phyloP scores from a whole-genome alignment of 305 asterid species.

The Rubia tinctorum region DNA sequence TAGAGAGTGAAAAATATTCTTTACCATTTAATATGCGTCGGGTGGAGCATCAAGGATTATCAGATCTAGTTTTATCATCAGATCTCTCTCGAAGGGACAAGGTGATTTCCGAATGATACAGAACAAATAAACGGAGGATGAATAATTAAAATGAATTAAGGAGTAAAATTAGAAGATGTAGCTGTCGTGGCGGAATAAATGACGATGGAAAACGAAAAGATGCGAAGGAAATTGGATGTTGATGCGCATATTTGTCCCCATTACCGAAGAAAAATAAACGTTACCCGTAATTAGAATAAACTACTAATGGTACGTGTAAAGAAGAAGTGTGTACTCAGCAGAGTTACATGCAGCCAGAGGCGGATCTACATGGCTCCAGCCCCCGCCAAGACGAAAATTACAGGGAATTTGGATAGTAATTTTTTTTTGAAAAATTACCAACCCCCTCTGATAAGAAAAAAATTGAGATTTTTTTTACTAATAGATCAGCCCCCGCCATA shows the following conservation, averaged over 20 bases:
- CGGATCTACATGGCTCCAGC: too few species aligned
- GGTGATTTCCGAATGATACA: background rate
- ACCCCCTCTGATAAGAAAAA: too few species aligned
- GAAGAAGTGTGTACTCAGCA: background rate
- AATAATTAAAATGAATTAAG: too few species aligned
- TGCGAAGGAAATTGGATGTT: background rate
- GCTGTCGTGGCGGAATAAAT: background rate
- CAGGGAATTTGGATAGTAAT: too few species aligned
- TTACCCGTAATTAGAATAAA: slow-evolving; percentile 1
- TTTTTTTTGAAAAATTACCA: too few species aligned
- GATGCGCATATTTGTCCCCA: background rate
- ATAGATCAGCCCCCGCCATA: too few species aligned
- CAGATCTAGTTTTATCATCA: background rate
- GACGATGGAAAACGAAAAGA: background rate
- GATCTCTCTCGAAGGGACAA: background rate
- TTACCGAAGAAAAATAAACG: background rate
- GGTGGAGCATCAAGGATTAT: background rate
- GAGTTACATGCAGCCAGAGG: background rate
- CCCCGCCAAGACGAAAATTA: too few species aligned
- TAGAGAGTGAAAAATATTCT: too few species aligned
- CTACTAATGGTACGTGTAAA: slow-evolving; percentile 10
- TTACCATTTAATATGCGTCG: too few species aligned
- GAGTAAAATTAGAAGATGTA: background rate
- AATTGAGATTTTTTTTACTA: too few species aligned
- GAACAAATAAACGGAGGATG: background rate